Percentiles rank a stretch among this genome's conserved stretches.
Evolutionary conservation across 1,284 basidiomycete genomes (phyloP).

Genomic region (Ustilago crameri): DNA sequence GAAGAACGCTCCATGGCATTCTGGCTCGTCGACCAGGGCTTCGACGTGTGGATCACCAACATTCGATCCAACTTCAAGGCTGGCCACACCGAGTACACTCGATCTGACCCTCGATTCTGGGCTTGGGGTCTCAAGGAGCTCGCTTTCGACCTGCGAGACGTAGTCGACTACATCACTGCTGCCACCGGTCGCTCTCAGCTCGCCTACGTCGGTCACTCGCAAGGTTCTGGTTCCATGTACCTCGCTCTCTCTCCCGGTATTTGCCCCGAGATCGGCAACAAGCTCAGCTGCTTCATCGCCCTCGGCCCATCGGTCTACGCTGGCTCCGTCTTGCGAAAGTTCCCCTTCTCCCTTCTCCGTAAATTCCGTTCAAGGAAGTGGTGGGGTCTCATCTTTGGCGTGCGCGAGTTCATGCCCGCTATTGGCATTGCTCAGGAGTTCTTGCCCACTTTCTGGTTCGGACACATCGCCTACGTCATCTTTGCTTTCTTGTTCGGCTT

Average conservation of each 20-base stretch:
- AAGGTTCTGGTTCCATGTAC: conserved; percentile 67
- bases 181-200: conserved; percentile 58
- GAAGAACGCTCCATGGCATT: conserved; percentile 67
- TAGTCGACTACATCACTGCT: conserved; percentile 64
- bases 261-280: conserved; percentile 62
- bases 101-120: conserved; percentile 67
- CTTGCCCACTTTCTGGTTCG: conserved; percentile 62
- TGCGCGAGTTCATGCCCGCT: conserved; percentile 64
- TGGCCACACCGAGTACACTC: conserved; percentile 62
- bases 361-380: conserved; percentile 62
- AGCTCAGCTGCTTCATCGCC: conserved; percentile 62
- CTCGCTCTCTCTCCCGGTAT: conserved; percentile 64
- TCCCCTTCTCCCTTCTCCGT: conserved; percentile 65
- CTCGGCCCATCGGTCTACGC: conserved; percentile 67
- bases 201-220: conserved; percentile 66
- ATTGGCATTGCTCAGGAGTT: conserved; percentile 59
- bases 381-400: conserved; percentile 66
- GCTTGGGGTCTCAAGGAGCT: conserved; percentile 67
- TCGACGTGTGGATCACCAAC: conserved; percentile 67
- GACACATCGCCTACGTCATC: conserved; percentile 65
- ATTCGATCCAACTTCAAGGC: conserved; percentile 66
- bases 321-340: conserved; percentile 63
- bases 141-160: conserved; percentile 63
- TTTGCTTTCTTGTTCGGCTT: conserved; percentile 66
- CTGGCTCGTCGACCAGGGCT: conserved; percentile 68